phyloP scores from a whole-genome alignment of 2,329 filamentous ascomycete species.

The Calonectria pauciramosa region DNA sequence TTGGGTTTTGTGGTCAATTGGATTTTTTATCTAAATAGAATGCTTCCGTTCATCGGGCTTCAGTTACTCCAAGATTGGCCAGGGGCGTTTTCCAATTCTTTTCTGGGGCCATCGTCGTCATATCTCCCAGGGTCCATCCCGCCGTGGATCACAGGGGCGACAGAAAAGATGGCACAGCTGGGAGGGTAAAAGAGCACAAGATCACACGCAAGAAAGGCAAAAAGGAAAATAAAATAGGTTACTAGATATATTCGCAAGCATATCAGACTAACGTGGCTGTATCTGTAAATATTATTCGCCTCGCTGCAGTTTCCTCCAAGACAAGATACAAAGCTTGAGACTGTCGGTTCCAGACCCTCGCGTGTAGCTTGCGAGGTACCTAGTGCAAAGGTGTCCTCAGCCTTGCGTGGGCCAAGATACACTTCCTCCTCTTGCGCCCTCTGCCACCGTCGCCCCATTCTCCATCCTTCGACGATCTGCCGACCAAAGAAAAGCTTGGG shows the following conservation, averaged over 20 bases:
- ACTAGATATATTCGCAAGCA: neutral
- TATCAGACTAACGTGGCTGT: neutral
- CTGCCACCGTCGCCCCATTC: slow-evolving; percentile 18
- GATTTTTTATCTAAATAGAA: neutral
- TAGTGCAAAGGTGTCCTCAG: slow-evolving; percentile 49
- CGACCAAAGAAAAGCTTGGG: slow-evolving; percentile 20
- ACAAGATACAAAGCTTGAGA: neutral
- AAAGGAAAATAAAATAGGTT: neutral
- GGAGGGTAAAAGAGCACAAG: neutral
- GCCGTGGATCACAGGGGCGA: neutral
- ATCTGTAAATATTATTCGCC: neutral
- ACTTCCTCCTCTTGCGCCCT: slow-evolving; percentile 10
- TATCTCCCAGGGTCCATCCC: slow-evolving; percentile 3
- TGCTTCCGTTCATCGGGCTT: neutral
- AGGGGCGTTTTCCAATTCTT: neutral
- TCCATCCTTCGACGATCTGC: slow-evolving; percentile 20
- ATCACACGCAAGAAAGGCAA: neutral
- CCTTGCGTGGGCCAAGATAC: slow-evolving; percentile 39
- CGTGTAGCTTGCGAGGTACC: neutral
- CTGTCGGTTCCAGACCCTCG: neutral
- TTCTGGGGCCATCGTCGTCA: neutral
- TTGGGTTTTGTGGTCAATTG: neutral
- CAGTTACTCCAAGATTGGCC: neutral
- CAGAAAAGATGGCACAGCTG: neutral
- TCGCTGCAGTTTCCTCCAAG: neutral